phyloP scores from a whole-genome alignment of 2,329 filamentous ascomycete genomes.

The Lachnellula hyalina region DNA sequence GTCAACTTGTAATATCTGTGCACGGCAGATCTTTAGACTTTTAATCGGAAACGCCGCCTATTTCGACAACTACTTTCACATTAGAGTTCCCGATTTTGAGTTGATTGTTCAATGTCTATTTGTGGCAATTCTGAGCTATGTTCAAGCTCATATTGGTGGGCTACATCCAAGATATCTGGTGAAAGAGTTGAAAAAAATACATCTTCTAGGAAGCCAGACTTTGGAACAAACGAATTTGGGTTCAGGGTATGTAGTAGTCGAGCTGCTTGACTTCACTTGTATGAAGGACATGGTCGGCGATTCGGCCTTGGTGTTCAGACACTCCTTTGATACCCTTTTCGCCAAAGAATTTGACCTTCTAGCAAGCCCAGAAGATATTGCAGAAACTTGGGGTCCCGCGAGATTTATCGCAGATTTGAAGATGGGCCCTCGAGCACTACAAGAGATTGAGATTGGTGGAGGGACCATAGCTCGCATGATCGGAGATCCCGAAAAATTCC shows the following conservation, averaged over 20 bases:
- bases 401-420: conserved; percentile 2
- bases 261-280: conserved; percentile 9
- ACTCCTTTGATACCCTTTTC: neutral
- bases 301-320: conserved; percentile 9
- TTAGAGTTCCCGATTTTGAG: neutral
- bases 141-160: conserved; percentile 9
- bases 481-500: neutral
- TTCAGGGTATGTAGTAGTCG: neutral
- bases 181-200: neutral
- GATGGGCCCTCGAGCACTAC: neutral
- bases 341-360: conserved; percentile 4
- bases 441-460: neutral
- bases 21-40: neutral
- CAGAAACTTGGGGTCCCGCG: conserved; percentile 16
- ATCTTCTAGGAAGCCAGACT: conserved; percentile 2
- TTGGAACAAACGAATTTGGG: neutral
- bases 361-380: conserved; percentile 11
- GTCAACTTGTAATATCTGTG: neutral
- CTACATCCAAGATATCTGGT: conserved; percentile 12
- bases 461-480: neutral
- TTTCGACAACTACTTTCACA: neutral
- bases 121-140: conserved; percentile 6
- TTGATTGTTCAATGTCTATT: conserved; percentile 7
- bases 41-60: too few relatives aligned
- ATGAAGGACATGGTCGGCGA: conserved; percentile 9